Evolutionary conservation across 139 green algal species (phyloP), one percentile per base, ranked within the genome.

Genomic region (Micractinium sp.): DNA sequence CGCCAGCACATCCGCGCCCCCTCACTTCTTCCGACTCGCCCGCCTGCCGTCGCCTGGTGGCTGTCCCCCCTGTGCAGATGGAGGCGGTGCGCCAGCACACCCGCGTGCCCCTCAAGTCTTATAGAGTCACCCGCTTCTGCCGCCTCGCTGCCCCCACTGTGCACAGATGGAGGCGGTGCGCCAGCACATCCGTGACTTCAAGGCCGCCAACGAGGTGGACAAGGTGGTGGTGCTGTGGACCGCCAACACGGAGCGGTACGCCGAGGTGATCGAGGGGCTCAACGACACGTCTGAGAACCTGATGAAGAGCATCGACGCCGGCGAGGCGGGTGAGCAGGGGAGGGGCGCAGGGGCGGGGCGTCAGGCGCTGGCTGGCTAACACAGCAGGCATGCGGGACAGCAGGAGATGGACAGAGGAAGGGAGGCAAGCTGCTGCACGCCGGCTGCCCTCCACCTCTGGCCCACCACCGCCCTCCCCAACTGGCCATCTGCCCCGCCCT

Each of bases 211-310:
- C 47, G 85, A 53, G 16, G 80, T 97, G 1, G 95, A 98, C 83
- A 94, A 95, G 85, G 71, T 99, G 29, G 94, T 99, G 1, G 94
- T 99, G n/a, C 94, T 99, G 84, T 99, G 98, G 98, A 99, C 98
- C 14, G 98, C 98, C 83, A 99, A 99, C 95, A 99, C 98, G 0
- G 98, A 99, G 94, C 94, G 98, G n/a, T 99, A 98, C 87, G 94
- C 94, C 60, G 92, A 97, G 82, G 94, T 97, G 82, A 82, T 90
- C 22, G 94, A 97, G 85, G 98, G 98, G 74, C 80, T 99, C 56
- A 99, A 99, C 90, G 98, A 99, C 94, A 99, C 97, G 0, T 81
- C 94, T 0, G 97, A 97, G 38, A 99, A 98, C 94, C 94, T 99
- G 86, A 81, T 98, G 82, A 93, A 93, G 33, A 74, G 96, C 56